These are phyloP conservation scores for Alternaria postmessia DNA, from an alignment of 2,329 filamentous ascomycete species.

Conservation along the genomic window DNA sequence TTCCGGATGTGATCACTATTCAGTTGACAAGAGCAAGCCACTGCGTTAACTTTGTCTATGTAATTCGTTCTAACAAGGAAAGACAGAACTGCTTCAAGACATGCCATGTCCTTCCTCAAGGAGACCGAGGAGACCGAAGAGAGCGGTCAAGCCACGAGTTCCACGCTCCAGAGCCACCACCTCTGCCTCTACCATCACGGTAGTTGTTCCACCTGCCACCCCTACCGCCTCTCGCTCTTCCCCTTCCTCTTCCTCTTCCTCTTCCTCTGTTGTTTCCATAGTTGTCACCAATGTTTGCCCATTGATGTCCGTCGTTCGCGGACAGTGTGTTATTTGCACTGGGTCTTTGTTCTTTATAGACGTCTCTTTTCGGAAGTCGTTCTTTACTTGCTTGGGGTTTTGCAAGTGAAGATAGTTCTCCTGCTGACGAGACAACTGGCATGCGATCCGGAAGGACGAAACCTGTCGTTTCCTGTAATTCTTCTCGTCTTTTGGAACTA, in stretches of 20 bases:
- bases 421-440: background rate
- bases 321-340: background rate
- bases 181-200: background rate
- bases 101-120: background rate
- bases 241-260: background rate
- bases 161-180: background rate
- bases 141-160: background rate
- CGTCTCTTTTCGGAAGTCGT: background rate
- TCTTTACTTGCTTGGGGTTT: background rate
- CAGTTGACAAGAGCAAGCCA: background rate
- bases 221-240: background rate
- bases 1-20: background rate
- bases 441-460: background rate
- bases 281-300: background rate
- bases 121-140: background rate
- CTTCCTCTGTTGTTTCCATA: background rate
- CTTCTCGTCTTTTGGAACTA: background rate
- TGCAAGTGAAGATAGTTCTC: background rate
- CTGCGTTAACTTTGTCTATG: background rate
- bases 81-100: background rate
- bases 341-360: background rate
- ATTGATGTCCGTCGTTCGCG: constrained; percentile 5
- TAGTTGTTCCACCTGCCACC: background rate
- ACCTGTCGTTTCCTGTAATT: background rate
- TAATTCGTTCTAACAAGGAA: background rate